phyloP scores from a whole-genome alignment of 495 filamentous ascomycete species.

The Neurospora pannonica region DNA sequence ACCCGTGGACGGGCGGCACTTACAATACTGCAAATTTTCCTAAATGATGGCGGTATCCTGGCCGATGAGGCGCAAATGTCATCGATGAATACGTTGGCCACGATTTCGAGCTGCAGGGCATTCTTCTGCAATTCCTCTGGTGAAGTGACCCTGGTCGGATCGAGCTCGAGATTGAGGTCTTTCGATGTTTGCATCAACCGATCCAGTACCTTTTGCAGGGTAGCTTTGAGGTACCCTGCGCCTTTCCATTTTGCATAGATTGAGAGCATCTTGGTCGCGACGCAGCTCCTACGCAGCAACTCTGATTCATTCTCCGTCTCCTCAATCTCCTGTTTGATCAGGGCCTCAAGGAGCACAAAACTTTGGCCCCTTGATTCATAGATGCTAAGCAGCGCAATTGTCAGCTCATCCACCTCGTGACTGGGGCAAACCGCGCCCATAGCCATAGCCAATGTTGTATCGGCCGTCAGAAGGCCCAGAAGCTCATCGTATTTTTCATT shows the following conservation, averaged over 20 bases:
- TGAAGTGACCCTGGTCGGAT: conserved; percentile 46
- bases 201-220: conserved; percentile 53
- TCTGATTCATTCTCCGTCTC: conserved; percentile 60
- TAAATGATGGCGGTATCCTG: conserved; percentile 51
- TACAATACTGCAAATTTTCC: conserved; percentile 54
- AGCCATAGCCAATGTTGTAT: conserved; percentile 49
- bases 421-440: conserved; percentile 55
- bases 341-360: conserved; percentile 49
- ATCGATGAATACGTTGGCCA: conserved; percentile 57
- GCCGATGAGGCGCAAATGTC: conserved; percentile 51
- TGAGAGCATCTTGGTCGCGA: conserved; percentile 60
- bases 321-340: conserved; percentile 57
- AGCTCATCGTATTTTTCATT: conserved; percentile 56
- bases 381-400: conserved; percentile 54
- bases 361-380: conserved; percentile 52
- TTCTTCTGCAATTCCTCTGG: conserved; percentile 52
- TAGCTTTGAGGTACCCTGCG: conserved; percentile 48
- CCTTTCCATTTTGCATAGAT: conserved; percentile 63
- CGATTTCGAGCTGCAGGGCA: conserved; percentile 47
- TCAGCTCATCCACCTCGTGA: conserved; percentile 55
- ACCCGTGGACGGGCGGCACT: conserved; percentile 8
- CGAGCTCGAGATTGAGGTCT: conserved; percentile 55
- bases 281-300: conserved; percentile 52
- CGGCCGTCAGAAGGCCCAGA: conserved; percentile 48
- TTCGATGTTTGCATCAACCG: conserved; percentile 49